Conservation (phyloP, 2,329 filamentous ascomycete genomes). For the Calcarisporium arbuscula region DNA sequence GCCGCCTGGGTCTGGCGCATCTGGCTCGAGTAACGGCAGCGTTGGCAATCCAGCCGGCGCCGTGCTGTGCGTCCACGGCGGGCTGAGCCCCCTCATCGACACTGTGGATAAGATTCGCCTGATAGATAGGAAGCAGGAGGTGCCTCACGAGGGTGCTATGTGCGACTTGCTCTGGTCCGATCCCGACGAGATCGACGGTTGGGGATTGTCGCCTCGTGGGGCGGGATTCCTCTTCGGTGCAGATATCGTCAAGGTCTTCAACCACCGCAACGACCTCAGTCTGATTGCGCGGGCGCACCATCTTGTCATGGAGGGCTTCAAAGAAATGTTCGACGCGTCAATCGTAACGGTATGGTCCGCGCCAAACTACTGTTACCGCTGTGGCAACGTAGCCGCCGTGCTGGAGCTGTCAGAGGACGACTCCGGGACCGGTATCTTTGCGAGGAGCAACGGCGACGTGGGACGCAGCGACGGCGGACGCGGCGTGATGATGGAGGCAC, state of each 20-base stretch:
- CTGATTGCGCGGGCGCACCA: conserved; percentile 93
- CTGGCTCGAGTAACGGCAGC: conserved; percentile 59
- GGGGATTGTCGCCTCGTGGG: conserved; percentile 88
- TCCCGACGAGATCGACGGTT: conserved; percentile 95
- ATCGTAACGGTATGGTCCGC: conserved; percentile 99
- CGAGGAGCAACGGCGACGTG: conserved; percentile 65
- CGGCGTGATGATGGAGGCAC: conserved; percentile 42
- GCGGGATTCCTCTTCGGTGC: conserved; percentile 94
- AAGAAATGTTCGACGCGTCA: conserved; percentile 95
- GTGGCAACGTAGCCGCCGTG: conserved; percentile 92
- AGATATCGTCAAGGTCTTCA: conserved; percentile 94
- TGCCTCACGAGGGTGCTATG: conserved; percentile 98
- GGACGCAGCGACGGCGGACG: conserved; percentile 47
- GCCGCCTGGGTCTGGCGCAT: conserved; percentile 73
- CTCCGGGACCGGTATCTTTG: conserved; percentile 63
- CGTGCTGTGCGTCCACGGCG: conserved; percentile 92
- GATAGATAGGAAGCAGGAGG: conserved; percentile 94
- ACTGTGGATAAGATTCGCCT: conserved; percentile 92
- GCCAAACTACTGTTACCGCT: conserved; percentile 94
- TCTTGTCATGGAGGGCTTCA: conserved; percentile 98
- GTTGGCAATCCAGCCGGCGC: conserved; percentile 68
- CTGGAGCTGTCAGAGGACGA: conserved; percentile 87
- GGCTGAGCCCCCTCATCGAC: conserved; percentile 84
- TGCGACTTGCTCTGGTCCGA: conserved; percentile 98
- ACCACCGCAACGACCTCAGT: conserved; percentile 85